These are phyloP conservation scores for Pseudogymnoascus sp. DNA, from an alignment of 2,329 filamentous ascomycete species.

Conservation along the genomic window DNA sequence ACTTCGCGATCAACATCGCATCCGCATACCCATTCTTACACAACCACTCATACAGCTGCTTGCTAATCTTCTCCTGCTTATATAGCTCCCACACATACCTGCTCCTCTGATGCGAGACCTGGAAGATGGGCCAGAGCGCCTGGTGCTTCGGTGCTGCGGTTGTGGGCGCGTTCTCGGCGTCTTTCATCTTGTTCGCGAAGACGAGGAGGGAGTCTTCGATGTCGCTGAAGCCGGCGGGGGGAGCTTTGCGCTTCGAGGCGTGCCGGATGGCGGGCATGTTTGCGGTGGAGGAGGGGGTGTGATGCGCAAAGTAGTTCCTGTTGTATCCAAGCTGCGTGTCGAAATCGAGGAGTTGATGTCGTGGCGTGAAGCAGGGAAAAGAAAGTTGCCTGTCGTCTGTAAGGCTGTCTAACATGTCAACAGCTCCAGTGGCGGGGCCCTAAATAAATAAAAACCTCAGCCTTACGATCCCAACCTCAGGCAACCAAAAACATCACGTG, in stretches of 20 bases:
- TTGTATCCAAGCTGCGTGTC: too few relatives aligned
- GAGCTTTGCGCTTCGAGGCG: constrained; percentile 70
- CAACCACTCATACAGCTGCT: constrained; percentile 88
- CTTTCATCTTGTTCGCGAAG: constrained; percentile 88
- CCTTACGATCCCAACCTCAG: neutral
- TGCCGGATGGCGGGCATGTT: constrained; percentile 73
- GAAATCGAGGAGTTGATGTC: neutral
- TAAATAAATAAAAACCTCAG: constrained; percentile 8
- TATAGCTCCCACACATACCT: constrained; percentile 97
- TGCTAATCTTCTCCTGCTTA: constrained; percentile 91
- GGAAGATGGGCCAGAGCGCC: constrained; percentile 93
- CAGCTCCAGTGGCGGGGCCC: constrained; percentile 5
- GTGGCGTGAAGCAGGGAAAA: neutral
- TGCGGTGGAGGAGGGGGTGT: neutral
- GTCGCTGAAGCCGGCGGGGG: constrained; percentile 79
- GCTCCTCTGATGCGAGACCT: constrained; percentile 86
- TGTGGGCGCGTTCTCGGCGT: constrained; percentile 83
- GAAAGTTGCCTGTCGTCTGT: neutral
- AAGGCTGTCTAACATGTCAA: constrained; percentile 7
- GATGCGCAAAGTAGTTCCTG: neutral
- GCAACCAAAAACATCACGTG: neutral
- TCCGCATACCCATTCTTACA: constrained; percentile 96
- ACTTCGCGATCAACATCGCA: constrained; percentile 93
- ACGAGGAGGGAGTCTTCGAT: constrained; percentile 82
- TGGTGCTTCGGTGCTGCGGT: constrained; percentile 79